Percentiles rank a stretch among this genome's conserved stretches.
Conservation (phyloP, 2,329 filamentous ascomycete species). For the Scedosporium dehoogii region DNA sequence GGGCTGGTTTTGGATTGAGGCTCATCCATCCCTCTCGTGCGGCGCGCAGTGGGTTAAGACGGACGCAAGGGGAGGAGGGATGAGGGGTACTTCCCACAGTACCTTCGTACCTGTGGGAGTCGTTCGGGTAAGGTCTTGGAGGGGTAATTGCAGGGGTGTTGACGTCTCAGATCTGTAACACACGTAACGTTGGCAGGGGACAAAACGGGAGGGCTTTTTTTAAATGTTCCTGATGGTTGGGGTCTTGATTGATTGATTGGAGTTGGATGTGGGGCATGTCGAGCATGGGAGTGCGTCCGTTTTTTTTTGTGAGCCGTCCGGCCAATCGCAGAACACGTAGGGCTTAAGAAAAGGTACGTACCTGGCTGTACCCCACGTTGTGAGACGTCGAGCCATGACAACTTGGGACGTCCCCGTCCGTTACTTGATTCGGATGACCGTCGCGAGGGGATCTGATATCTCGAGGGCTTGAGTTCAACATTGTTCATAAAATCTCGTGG, state of each 20-base stretch:
- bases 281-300: not conserved
- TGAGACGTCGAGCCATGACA: not conserved
- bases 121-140: not conserved
- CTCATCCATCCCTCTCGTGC: not conserved
- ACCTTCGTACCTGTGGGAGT: not conserved
- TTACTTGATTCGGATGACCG: not conserved
- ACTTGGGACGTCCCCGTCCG: not conserved
- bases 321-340: not conserved
- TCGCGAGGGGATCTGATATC: not conserved
- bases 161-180: constrained; percentile 6
- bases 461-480: not conserved
- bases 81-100: not conserved
- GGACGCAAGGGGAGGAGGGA: not conserved
- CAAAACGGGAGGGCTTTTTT: not conserved
- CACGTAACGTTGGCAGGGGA: not conserved
- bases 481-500: not conserved
- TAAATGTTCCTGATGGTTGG: too few relatives aligned
- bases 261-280: not conserved
- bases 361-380: not conserved
- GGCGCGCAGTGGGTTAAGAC: not conserved
- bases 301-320: not conserved
- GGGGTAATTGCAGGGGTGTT: constrained; percentile 6
- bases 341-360: not conserved
- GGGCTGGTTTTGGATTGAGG: not conserved
- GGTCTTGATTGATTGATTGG: not conserved